These are phyloP conservation scores for Pyronema domesticum DNA, from an alignment of 495 filamentous ascomycete genomes.

Conservation along the genomic window DNA sequence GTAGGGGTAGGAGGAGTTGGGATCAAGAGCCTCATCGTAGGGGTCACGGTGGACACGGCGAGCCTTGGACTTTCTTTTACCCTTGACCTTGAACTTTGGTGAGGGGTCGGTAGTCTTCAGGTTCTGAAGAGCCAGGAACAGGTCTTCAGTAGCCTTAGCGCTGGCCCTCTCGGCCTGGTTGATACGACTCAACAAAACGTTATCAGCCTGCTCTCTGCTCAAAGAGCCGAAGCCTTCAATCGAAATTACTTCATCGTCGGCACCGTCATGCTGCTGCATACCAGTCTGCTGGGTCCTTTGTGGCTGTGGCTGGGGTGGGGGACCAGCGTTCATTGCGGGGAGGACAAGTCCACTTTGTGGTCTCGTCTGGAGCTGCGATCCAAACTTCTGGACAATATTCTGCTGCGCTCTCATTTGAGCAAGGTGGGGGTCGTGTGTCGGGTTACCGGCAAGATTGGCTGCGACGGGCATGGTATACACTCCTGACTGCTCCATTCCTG, in stretches of 20 bases:
- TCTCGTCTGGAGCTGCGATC: slow-evolving; percentile 25
- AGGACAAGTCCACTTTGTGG: slow-evolving; percentile 18
- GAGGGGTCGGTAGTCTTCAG: slow-evolving; percentile 29
- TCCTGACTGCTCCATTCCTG: slow-evolving; percentile 35
- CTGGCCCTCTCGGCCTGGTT: slow-evolving; percentile 18
- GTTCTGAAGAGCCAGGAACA: slow-evolving; percentile 16
- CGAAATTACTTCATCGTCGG: slow-evolving; percentile 35
- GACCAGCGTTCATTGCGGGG: slow-evolving; percentile 12
- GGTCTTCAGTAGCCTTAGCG: slow-evolving; percentile 18
- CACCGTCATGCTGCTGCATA: slow-evolving; percentile 54
- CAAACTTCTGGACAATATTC: slow-evolving; percentile 43
- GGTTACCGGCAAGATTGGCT: slow-evolving; percentile 13
- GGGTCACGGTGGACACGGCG: slow-evolving; percentile 20
- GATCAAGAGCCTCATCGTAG: slow-evolving; percentile 18
- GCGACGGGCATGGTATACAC: slow-evolving; percentile 13
- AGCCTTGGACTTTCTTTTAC: slow-evolving; percentile 22
- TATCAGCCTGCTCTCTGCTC: slow-evolving; percentile 18
- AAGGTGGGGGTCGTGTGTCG: slow-evolving; percentile 23
- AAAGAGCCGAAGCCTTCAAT: slow-evolving; percentile 28
- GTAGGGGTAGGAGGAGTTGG: slow-evolving; percentile 19
- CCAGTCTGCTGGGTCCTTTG: slow-evolving; percentile 30
- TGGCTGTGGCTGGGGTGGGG: slow-evolving; percentile 9
- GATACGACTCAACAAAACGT: slow-evolving; percentile 19
- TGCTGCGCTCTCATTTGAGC: slow-evolving; percentile 26
- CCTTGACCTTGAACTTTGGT: slow-evolving; percentile 22